phyloP scores from a whole-genome alignment of 805 yeast species.

The Cyberlindnera samutprakarnensis region DNA sequence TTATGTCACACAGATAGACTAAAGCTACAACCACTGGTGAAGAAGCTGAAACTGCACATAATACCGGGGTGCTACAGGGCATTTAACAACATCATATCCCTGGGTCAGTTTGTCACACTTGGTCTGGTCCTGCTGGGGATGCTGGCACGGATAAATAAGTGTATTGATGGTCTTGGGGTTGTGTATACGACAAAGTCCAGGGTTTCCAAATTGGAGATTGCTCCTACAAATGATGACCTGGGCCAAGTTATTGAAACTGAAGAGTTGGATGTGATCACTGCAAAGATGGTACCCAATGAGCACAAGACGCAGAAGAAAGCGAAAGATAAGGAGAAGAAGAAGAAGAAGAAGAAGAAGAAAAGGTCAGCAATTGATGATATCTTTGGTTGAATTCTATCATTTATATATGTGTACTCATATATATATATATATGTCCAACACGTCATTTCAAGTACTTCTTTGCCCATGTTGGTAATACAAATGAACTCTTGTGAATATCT shows the following conservation, averaged over 20 bases:
- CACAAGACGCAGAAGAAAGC: conserved; percentile 9
- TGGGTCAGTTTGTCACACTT: conserved; percentile 70
- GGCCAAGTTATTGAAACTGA: conserved; percentile 20
- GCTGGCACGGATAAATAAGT: conserved; percentile 36
- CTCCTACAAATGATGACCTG: conserved; percentile 17
- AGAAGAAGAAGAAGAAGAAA: conserved; percentile 37
- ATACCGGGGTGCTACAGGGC: conserved; percentile 46
- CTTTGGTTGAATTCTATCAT: conserved; percentile 39
- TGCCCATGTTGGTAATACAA: conserved; percentile 80
- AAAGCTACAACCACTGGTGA: conserved; percentile 9
- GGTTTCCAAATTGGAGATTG: too few relatives aligned
- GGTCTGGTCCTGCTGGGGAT: conserved; percentile 64
- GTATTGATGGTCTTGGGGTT: too few relatives aligned
- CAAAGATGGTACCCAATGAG: too few relatives aligned
- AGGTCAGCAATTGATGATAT: conserved; percentile 67
- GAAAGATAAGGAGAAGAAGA: conserved; percentile 4
- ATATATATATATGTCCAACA: too few relatives aligned
- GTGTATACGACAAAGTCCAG: too few relatives aligned
- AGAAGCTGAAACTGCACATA: conserved; percentile 15
- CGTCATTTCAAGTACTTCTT: conserved; percentile 18
- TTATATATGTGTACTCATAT: background rate
- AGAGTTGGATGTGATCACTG: too few relatives aligned
- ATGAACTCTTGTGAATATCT: conserved; percentile 62
- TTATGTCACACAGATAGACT: conserved; percentile 15
- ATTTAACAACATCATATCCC: conserved; percentile 59